phyloP scores from a whole-genome alignment of 108 stramenopile species.

The Bacterosira constricta region DNA sequence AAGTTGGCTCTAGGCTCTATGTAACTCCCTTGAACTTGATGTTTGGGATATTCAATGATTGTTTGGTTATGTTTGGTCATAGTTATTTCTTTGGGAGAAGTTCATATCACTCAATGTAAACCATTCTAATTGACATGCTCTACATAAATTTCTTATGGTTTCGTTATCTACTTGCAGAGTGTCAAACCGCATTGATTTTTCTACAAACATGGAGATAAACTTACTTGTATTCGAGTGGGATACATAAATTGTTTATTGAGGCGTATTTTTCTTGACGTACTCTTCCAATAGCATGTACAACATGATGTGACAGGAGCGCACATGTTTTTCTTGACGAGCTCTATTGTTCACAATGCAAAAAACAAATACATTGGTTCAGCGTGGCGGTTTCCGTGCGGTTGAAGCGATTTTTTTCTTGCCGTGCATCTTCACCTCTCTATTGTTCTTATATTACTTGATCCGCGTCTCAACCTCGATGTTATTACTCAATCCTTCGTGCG shows the following conservation, averaged over 20 bases:
- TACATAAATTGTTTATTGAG: background rate
- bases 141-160: too few relatives aligned
- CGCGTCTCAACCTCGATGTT: background rate
- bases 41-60: too few relatives aligned
- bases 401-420: too few relatives aligned
- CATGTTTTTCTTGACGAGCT: background rate
- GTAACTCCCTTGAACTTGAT: background rate
- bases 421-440: too few relatives aligned
- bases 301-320: background rate
- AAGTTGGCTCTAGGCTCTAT: too few relatives aligned
- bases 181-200: too few relatives aligned
- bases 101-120: background rate
- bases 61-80: too few relatives aligned
- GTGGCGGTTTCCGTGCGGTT: too few relatives aligned
- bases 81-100: too few relatives aligned
- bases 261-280: background rate
- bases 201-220: background rate
- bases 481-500: background rate
- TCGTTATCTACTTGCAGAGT: background rate
- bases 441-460: background rate
- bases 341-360: background rate
- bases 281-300: background rate
- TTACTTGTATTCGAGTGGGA: background rate
- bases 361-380: too few relatives aligned
- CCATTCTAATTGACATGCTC: background rate